Evolutionary conservation across 129 eudicot species (phyloP), one percentile per base, ranked within the genome.

Genomic region (Heracleum sosnowskyi): DNA sequence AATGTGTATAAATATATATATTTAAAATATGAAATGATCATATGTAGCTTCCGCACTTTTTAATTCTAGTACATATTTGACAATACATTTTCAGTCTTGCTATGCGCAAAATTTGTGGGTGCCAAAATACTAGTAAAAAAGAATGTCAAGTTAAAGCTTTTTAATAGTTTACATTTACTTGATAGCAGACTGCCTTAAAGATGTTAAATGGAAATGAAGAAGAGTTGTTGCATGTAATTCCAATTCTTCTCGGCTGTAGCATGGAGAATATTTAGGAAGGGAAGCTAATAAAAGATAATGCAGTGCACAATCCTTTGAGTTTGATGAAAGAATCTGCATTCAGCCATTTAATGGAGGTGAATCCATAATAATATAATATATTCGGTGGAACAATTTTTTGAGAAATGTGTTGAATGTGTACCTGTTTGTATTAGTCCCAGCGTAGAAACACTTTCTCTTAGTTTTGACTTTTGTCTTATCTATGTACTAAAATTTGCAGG

Each of bases 301-400:
- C 47, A 26, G 90, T 68, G 69, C 83, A 82, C 71, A 90, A 87
- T 44, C 82, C 91, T 86, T 45, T 81, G 51, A 77, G 87, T 62
- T 87, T 87, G 77, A 82, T 86, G 89, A 93, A 87, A 85, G 93
- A 94, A 87, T 78, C 91, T 79, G 91, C 96, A 44, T 94, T 80
- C 80, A 94, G 98, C 87, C 98, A 88, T 88, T 86, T 94, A 60
- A 94, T 94, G 98, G 98, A 94, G 97, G 97, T 94, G 81, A 80
- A 82, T 24, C 39, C 41, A 39, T 11, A 63, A n/a, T n/a, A n/a
- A n/a, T n/a, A n/a, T n/a, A n/a, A 69, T 40, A 39, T 24, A 15
- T 24, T n/a, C 24, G 8, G 24, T 70, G 18, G 15, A 76, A 17
- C n/a, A 20, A 31, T 47, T 16, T 41, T 33, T 39, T 57, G 2